phyloP scores from a whole-genome alignment of 106 monocot species.

The Narthecium ossifragum region DNA sequence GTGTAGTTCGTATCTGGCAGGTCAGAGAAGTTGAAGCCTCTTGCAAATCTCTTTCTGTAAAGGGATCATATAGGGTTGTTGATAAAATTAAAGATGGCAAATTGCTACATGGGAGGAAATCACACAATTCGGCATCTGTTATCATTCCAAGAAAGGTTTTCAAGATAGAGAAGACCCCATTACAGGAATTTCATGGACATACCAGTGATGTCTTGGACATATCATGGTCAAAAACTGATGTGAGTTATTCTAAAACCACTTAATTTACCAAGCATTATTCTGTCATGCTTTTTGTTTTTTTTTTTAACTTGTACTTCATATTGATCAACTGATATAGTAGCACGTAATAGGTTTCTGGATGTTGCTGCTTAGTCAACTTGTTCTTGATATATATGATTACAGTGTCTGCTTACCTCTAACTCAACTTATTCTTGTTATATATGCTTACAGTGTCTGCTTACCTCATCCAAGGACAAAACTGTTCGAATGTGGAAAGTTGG shows the following conservation, averaged over 20 bases:
- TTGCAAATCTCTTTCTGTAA: slow-evolving; percentile 13
- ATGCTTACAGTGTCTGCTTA: slow-evolving; percentile 74
- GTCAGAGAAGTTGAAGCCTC: slow-evolving; percentile 50
- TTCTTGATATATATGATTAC: no score
- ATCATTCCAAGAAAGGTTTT: slow-evolving; percentile 63
- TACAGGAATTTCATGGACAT: slow-evolving; percentile 64
- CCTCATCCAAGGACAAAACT: slow-evolving; percentile 81
- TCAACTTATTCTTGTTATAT: no score
- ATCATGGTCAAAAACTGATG: slow-evolving; percentile 72
- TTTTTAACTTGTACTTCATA: no score
- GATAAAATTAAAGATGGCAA: slow-evolving; percentile 26
- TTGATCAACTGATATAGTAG: no score
- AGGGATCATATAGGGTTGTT: slow-evolving; percentile 12
- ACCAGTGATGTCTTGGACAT: slow-evolving; percentile 62
- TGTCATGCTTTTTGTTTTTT: no score
- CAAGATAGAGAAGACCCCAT: slow-evolving; percentile 49
- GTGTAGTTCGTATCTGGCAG: slow-evolving; percentile 63
- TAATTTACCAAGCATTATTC: no score
- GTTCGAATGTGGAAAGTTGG: slow-evolving; percentile 82
- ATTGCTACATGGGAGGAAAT: slow-evolving; percentile 13
- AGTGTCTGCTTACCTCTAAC: no score
- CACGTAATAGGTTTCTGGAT: no score
- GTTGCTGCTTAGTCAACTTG: no score
- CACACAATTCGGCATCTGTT: slow-evolving; percentile 16
- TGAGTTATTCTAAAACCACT: slow-evolving; percentile 45